Percentiles rank a stretch among this genome's conserved stretches.
These are phyloP conservation scores for Starmera amethionina DNA, from an alignment of 805 yeast genomes.

Conservation along the genomic window DNA sequence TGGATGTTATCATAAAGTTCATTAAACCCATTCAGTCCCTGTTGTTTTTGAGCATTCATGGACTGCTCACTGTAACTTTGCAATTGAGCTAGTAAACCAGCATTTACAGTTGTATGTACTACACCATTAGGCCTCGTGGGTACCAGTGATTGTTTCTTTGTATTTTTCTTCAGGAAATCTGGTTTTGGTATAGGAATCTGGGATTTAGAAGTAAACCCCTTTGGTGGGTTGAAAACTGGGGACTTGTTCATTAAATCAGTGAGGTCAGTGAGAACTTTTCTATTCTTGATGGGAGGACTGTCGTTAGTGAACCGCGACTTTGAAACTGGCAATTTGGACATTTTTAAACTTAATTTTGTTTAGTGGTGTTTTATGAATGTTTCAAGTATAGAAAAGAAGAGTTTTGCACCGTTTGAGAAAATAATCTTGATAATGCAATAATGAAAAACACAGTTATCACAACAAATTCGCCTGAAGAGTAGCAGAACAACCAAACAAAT, in stretches of 20 bases:
- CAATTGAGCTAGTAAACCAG: not conserved
- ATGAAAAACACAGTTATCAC: too few species aligned
- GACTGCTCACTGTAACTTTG: not conserved
- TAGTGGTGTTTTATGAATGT: too few species aligned
- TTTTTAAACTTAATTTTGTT: not conserved
- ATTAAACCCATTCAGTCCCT: conserved; percentile 7
- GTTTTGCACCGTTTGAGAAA: too few species aligned
- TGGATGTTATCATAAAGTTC: conserved; percentile 1
- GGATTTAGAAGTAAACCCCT: not conserved
- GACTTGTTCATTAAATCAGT: conserved; percentile 11
- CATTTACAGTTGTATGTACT: not conserved
- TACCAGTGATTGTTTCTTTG: not conserved
- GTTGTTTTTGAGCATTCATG: not conserved
- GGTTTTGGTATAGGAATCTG: not conserved
- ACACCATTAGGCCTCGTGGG: not conserved
- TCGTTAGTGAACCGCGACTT: conserved; percentile 3
- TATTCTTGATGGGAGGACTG: conserved; percentile 15
- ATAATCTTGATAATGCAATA: too few species aligned
- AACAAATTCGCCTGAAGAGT: too few species aligned
- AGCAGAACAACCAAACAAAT: too few species aligned
- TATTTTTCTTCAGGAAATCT: not conserved
- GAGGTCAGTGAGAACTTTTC: conserved; percentile 13
- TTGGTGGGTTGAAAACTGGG: conserved; percentile 4
- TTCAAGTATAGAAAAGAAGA: too few species aligned
- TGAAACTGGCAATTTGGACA: conserved; percentile 9